phyloP scores from a whole-genome alignment of 768 basidiomycete species.

The Hydnum rufescens region DNA sequence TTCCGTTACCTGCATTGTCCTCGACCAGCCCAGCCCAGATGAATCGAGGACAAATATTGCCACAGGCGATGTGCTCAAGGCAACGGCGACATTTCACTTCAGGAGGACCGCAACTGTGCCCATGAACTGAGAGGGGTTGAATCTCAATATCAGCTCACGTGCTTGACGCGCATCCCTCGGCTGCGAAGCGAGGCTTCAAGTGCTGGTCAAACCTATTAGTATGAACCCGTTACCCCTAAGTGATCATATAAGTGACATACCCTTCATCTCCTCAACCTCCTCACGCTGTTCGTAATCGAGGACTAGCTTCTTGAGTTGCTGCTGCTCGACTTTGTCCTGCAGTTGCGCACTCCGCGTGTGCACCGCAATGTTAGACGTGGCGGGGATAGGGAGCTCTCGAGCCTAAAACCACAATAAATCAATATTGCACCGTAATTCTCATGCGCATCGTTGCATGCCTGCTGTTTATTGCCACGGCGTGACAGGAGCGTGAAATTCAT shows the following conservation, averaged over 20 bases:
- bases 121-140: no score
- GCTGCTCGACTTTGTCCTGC: constrained; percentile 90
- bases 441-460: constrained; percentile 28
- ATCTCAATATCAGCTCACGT: neutral
- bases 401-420: constrained; percentile 25
- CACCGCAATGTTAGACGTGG: constrained; percentile 70
- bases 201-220: neutral
- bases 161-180: constrained; percentile 6
- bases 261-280: constrained; percentile 23
- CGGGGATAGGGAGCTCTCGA: constrained; percentile 76
- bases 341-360: constrained; percentile 82
- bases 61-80: no score
- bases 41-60: no score
- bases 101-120: no score
- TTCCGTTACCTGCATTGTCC: no score
- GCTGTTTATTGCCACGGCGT: constrained; percentile 84
- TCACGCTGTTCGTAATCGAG: constrained; percentile 80
- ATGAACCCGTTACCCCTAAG: neutral
- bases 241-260: constrained; percentile 4
- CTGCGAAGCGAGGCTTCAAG: constrained; percentile 6
- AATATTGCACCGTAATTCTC: neutral
- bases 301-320: constrained; percentile 89
- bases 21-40: no score
- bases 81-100: no score
- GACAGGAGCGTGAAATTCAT: constrained; percentile 91